Evolutionary conservation across 495 filamentous ascomycete genomes (phyloP).

Genomic region (Xylaria palmicola): DNA sequence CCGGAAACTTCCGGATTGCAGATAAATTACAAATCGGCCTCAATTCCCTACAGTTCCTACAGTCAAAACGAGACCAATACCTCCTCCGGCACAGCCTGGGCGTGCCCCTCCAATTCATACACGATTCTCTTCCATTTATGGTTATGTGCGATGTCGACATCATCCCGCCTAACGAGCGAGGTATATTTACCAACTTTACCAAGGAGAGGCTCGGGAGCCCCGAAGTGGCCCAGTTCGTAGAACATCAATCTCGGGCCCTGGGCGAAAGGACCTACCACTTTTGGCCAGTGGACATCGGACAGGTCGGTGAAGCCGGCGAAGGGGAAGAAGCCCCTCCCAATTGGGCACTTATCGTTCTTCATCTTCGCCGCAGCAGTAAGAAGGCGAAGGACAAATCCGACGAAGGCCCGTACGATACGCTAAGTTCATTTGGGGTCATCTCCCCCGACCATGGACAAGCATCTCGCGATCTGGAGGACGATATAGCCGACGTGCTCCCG

Average conservation of each 20-base stretch:
- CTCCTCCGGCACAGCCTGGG: neutral
- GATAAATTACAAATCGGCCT: neutral
- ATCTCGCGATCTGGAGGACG: neutral
- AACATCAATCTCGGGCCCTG: neutral
- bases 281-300: constrained; percentile 1
- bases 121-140: constrained; percentile 6
- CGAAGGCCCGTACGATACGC: neutral
- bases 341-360: constrained; percentile 10
- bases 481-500: neutral
- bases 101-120: constrained; percentile 9
- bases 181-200: too few species aligned
- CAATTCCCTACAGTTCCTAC: neutral
- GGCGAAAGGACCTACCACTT: neutral
- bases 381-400: neutral
- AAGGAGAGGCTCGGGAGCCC: neutral
- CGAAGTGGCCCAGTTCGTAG: neutral
- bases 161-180: neutral
- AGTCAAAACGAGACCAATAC: neutral
- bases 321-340: neutral
- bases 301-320: neutral
- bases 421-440: neutral
- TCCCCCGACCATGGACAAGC: neutral
- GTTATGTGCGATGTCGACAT: constrained; percentile 5
- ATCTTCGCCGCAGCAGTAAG: neutral
- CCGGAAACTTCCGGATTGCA: neutral